Evolutionary conservation across 2,329 filamentous ascomycete genomes (phyloP).

Genomic region (Penicillium griseofulvum): DNA sequence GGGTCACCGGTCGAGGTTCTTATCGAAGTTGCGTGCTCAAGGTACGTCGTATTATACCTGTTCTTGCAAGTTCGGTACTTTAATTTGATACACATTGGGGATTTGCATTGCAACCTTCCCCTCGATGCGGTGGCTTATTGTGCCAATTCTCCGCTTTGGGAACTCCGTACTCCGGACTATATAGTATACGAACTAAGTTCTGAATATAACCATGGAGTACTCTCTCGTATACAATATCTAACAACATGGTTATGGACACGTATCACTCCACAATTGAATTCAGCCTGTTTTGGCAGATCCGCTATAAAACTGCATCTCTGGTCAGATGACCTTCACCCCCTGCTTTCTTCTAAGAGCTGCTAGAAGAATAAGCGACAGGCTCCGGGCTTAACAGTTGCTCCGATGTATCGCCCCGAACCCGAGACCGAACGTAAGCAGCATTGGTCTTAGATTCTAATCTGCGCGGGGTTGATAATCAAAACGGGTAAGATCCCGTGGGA

Average conservation of each 20-base stretch:
- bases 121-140: not conserved
- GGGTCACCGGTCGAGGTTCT: conserved; percentile 27
- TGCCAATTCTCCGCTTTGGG: not conserved
- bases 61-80: not conserved
- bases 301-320: conserved; percentile 4
- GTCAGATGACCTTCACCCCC: conserved; percentile 17
- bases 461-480: conserved; percentile 5
- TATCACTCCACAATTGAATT: conserved; percentile 12
- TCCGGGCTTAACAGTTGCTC: conserved; percentile 1
- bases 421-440: not conserved
- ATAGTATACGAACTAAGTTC: not conserved
- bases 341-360: not conserved
- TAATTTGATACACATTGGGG: not conserved
- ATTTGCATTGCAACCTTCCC: conserved; percentile 6
- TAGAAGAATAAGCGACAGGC: not conserved
- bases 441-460: not conserved
- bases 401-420: not conserved
- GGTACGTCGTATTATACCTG: conserved; percentile 6
- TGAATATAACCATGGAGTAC: not conserved
- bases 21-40: conserved; percentile 14
- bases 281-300: conserved; percentile 14
- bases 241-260: not conserved
- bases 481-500: not conserved
- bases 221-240: not conserved
- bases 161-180: not conserved